Percentiles rank a stretch among this genome's conserved stretches.
These are phyloP conservation scores for Suillus alpinus DNA, from an alignment of 768 basidiomycete genomes.

Conservation along the genomic window DNA sequence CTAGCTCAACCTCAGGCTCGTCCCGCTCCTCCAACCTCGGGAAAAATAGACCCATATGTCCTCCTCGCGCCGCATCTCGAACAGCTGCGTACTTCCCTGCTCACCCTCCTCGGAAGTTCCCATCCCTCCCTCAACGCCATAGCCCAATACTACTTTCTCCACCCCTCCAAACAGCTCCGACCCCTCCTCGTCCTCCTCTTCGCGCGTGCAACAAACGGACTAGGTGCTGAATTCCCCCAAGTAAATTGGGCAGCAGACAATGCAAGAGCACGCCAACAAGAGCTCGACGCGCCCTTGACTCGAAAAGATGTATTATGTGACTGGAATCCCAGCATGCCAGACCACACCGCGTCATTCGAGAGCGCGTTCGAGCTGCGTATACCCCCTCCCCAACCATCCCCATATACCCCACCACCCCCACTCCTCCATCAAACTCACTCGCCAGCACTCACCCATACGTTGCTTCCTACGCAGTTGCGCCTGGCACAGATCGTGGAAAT, in stretches of 20 bases:
- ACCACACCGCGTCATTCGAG: constrained; percentile 68
- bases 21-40: constrained; percentile 11
- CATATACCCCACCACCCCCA: constrained; percentile 14
- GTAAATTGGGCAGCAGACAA: constrained; percentile 64
- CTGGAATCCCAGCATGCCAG: constrained; percentile 85
- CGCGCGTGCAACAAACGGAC: constrained; percentile 89
- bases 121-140: constrained; percentile 86
- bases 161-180: constrained; percentile 87
- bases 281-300: constrained; percentile 78
- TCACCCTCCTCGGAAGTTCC: constrained; percentile 80
- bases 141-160: constrained; percentile 89
- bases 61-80: constrained; percentile 74
- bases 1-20: constrained; percentile 38
- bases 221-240: constrained; percentile 62
- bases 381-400: constrained; percentile 22
- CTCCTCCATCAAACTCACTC: constrained; percentile 25
- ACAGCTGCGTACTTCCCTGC: constrained; percentile 66
- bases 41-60: constrained; percentile 56
- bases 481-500: constrained; percentile 97
- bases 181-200: constrained; percentile 89
- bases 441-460: constrained; percentile 31
- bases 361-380: constrained; percentile 49
- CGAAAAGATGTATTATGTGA: constrained; percentile 83
- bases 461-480: constrained; percentile 84
- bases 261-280: constrained; percentile 49